These are phyloP conservation scores for Pulicaria dysenterica DNA, from an alignment of 129 eudicot species.

Conservation along the genomic window DNA sequence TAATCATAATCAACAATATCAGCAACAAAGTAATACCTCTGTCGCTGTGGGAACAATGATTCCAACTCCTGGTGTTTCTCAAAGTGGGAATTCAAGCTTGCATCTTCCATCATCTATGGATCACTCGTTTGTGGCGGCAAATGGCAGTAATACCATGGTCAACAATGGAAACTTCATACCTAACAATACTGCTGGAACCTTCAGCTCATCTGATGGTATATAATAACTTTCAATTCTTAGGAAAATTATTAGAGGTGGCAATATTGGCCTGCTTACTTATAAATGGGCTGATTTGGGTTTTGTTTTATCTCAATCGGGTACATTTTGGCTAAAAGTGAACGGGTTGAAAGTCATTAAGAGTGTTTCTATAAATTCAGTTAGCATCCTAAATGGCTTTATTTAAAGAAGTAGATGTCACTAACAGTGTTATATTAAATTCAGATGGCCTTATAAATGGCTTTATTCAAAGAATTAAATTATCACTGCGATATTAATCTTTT, in stretches of 20 bases:
- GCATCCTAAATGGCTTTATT: neutral
- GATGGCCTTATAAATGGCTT: neutral
- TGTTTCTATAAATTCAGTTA: neutral
- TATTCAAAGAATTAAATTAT: neutral
- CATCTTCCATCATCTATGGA: slow-evolving; percentile 56
- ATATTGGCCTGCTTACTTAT: neutral
- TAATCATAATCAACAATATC: slow-evolving; percentile 52
- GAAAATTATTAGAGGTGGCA: neutral
- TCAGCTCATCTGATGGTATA: slow-evolving; percentile 58
- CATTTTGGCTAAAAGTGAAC: neutral
- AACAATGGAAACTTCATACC: slow-evolving; percentile 60
- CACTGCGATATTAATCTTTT: neutral
- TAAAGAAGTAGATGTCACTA: neutral
- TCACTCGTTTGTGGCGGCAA: slow-evolving; percentile 40
- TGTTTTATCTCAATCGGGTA: neutral
- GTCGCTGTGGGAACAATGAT: slow-evolving; percentile 76
- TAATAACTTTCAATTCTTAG: slow-evolving; percentile 1
- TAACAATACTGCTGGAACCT: slow-evolving; percentile 46
- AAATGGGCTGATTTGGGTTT: neutral
- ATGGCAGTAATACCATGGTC: slow-evolving; percentile 43
- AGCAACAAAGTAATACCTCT: slow-evolving; percentile 60
- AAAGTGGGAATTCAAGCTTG: slow-evolving; percentile 60
- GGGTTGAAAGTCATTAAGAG: neutral
- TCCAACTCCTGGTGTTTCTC: slow-evolving; percentile 92
- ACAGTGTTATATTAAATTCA: neutral